Evolutionary conservation across 129 eudicot species (phyloP).

Genomic region (Helianthus annuus): HanXRQr2.0-SUNRISE NC_035436.2:204393491-204393990

Average conservation of each 20-base stretch:
- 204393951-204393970: no score
- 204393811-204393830: slow-evolving; percentile 9
- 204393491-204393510: no score
- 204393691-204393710: no score
- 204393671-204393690: no score
- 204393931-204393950: neutral
- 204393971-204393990: no score
- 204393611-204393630: neutral
- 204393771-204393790: neutral
- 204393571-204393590: neutral
- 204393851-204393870: slow-evolving; percentile 19
- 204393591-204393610: slow-evolving; percentile 19
- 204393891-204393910: slow-evolving; percentile 36
- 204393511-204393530: no score
- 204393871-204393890: slow-evolving; percentile 29
- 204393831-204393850: slow-evolving; percentile 8
- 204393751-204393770: neutral
- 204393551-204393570: no score
- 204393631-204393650: no score
- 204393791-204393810: neutral
- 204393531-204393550: no score
- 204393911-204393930: slow-evolving; percentile 13
- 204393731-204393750: no score
- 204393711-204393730: no score
- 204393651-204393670: no score